Percentiles rank a stretch among this genome's conserved stretches.
Evolutionary conservation across 2,329 filamentous ascomycete species (phyloP).

Genomic region (Graphiopsis chlorocephala): DNA sequence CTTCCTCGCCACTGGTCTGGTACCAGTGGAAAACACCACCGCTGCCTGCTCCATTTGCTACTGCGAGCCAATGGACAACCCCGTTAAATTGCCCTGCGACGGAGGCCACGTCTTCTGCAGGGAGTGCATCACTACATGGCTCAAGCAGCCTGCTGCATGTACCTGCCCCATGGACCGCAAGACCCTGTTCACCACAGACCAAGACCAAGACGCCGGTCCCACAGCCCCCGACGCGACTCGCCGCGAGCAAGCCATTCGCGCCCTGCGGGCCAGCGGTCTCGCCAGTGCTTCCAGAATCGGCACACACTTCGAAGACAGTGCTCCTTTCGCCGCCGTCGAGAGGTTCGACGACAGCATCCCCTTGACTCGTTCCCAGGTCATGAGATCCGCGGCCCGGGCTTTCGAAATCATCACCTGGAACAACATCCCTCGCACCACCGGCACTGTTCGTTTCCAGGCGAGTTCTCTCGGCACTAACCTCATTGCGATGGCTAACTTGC

Average conservation of each 20-base stretch:
- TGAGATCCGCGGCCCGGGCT: neutral
- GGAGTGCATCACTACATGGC: conserved; percentile 11
- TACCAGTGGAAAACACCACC: neutral
- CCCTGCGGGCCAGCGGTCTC: neutral
- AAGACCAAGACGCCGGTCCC: neutral
- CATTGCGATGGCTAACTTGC: neutral
- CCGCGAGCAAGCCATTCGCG: neutral
- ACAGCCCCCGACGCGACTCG: neutral
- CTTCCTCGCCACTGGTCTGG: conserved; percentile 11
- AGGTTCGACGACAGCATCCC: neutral
- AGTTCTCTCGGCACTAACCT: neutral
- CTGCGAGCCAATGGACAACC: neutral
- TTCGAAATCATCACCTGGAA: neutral
- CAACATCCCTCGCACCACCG: neutral
- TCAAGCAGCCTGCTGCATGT: neutral
- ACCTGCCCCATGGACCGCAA: neutral
- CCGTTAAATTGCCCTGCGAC: conserved; percentile 1
- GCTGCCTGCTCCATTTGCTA: conserved; percentile 1
- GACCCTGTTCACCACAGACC: neutral
- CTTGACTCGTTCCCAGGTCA: neutral
- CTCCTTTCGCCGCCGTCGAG: neutral
- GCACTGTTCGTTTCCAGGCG: neutral
- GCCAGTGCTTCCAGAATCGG: neutral
- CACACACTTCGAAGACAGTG: neutral
- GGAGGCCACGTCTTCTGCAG: conserved; percentile 15